phyloP scores from a whole-genome alignment of 768 basidiomycete genomes.

The Lentinula sp. region DNA sequence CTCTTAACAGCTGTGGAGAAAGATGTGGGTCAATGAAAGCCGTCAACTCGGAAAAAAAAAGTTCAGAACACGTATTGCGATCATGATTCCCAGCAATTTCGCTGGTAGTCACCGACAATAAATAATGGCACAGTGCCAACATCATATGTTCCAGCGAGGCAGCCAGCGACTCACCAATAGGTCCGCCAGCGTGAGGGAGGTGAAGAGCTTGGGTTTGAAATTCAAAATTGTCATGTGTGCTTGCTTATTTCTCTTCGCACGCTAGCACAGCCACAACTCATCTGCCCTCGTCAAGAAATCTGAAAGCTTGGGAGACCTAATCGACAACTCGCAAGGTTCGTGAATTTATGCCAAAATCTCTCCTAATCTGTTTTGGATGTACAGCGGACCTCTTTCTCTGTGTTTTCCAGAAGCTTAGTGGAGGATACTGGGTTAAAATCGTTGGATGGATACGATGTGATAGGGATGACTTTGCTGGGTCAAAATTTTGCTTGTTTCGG shows the following conservation, averaged over 20 bases:
- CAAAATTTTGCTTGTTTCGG: neutral
- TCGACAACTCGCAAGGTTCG: slow-evolving; percentile 6
- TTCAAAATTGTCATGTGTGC: neutral
- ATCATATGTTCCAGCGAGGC: slow-evolving; percentile 31
- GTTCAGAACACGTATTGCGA: slow-evolving; percentile 46
- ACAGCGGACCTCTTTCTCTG: neutral
- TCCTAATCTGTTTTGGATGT: neutral
- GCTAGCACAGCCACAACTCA: neutral
- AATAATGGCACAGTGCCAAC: slow-evolving; percentile 46
- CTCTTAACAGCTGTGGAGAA: neutral
- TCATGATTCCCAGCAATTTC: slow-evolving; percentile 30
- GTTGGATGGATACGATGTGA: slow-evolving; percentile 2
- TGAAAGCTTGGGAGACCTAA: neutral
- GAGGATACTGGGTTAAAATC: neutral
- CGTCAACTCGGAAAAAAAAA: neutral
- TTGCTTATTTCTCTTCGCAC: neutral
- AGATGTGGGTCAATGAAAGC: slow-evolving; percentile 9
- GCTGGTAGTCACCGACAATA: slow-evolving; percentile 63
- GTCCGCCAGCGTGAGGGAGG: neutral
- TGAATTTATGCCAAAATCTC: neutral
- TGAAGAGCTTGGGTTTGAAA: too few species aligned
- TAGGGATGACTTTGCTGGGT: neutral
- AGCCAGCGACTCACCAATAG: neutral
- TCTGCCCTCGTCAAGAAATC: neutral
- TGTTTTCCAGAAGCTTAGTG: neutral